phyloP scores from a whole-genome alignment of 1,284 basidiomycete species.

The Lignosus rhinocerotis region DNA sequence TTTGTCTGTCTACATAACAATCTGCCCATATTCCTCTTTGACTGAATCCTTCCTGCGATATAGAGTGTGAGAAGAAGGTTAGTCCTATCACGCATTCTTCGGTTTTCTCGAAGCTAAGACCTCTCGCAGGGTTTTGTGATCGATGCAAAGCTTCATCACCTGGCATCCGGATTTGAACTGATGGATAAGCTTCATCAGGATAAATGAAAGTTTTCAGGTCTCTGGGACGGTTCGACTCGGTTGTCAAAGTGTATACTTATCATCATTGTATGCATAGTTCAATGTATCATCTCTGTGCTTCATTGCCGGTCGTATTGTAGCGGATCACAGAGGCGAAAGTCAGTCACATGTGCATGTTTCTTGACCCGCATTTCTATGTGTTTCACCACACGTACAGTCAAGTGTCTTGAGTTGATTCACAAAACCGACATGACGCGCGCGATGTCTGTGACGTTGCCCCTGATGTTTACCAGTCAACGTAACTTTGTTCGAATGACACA shows the following conservation, averaged over 20 bases:
- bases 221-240: background rate
- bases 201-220: background rate
- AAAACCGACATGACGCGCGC: too few species aligned
- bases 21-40: background rate
- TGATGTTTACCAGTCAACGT: too few species aligned
- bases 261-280: background rate
- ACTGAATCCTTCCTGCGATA: background rate
- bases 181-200: constrained; percentile 33
- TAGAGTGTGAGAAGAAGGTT: constrained; percentile 71
- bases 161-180: constrained; percentile 71
- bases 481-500: too few species aligned
- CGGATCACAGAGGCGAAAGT: too few species aligned
- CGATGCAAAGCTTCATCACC: constrained; percentile 75
- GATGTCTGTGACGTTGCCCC: too few species aligned
- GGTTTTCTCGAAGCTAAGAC: background rate
- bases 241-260: background rate
- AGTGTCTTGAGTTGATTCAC: too few species aligned
- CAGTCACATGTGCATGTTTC: too few species aligned
- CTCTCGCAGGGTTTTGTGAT: constrained; percentile 64
- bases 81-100: background rate
- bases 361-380: too few species aligned
- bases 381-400: too few species aligned
- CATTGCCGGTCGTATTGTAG: background rate
- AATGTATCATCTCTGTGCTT: background rate
- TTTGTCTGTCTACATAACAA: constrained; percentile 30